A percentile compares a stretch with the other conserved stretches of the same genome.
Conservation (phyloP, 257 asterid species). For the Cruciata laevipes region DNA sequence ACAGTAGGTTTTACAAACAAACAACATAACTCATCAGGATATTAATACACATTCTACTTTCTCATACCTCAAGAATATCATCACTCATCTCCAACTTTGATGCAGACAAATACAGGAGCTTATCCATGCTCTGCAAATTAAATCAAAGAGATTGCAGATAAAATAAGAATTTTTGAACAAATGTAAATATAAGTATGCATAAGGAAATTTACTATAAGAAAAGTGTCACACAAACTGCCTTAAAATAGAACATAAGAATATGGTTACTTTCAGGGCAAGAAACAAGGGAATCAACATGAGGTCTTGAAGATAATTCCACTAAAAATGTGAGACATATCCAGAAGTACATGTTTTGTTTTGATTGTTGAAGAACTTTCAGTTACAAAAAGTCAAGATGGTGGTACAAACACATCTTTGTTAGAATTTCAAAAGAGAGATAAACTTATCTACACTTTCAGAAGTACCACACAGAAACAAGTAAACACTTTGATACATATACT, state of each 20-base stretch:
- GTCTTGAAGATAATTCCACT: background rate
- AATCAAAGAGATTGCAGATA: background rate
- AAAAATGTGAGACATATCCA: background rate
- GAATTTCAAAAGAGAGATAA: background rate
- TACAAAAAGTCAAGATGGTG: background rate
- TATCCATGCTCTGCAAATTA: conserved; percentile 70
- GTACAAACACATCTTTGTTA: background rate
- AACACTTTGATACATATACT: background rate
- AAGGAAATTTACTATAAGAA: background rate
- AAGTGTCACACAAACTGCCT: background rate
- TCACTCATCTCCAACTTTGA: conserved; percentile 46
- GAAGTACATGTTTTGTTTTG: background rate
- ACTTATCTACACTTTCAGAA: background rate
- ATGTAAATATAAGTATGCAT: background rate
- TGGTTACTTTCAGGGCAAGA: background rate
- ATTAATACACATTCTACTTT: conserved; percentile 9
- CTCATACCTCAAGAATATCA: conserved; percentile 38
- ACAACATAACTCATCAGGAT: background rate
- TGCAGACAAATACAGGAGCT: conserved; percentile 59
- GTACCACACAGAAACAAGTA: background rate
- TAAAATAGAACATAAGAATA: background rate
- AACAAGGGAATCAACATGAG: background rate
- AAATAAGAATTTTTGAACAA: background rate
- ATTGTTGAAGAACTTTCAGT: background rate
- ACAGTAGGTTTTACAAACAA: background rate